Evolutionary conservation across 129 eudicot species (phyloP).

Genomic region (Apium graveolens): DNA sequence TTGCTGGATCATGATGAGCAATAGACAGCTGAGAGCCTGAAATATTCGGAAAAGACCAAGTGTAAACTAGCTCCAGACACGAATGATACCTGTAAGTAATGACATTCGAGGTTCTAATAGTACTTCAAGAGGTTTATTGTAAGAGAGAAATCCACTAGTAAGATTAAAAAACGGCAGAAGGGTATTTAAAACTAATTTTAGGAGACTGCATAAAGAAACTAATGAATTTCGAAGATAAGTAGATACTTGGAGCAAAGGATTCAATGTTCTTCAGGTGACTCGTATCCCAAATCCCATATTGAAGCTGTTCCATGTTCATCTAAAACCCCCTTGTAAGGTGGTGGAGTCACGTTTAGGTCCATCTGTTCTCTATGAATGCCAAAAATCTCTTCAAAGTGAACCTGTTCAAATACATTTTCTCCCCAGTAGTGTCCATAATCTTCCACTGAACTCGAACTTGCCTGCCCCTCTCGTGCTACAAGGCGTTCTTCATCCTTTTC

Average conservation of each 20-base stretch:
- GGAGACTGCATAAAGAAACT: neutral
- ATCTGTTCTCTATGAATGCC: slow-evolving; percentile 13
- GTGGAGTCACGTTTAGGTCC: slow-evolving; percentile 22
- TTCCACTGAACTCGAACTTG: neutral
- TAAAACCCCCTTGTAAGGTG: neutral
- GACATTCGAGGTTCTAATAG: slow-evolving; percentile 38
- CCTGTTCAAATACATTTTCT: slow-evolving; percentile 15
- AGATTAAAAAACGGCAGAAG: neutral
- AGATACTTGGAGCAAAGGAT: neutral
- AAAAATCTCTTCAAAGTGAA: slow-evolving; percentile 7
- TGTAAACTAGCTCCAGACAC: slow-evolving; percentile 38
- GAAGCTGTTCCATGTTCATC: slow-evolving; percentile 20
- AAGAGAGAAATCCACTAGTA: neutral
- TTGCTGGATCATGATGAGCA: slow-evolving; percentile 65
- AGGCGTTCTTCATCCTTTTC: neutral
- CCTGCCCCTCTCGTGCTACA: neutral
- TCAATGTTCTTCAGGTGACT: neutral
- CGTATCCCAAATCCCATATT: slow-evolving; percentile 37
- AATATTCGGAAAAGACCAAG: slow-evolving; percentile 69
- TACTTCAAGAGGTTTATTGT: neutral
- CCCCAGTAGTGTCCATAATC: slow-evolving; percentile 23
- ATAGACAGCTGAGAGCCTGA: slow-evolving; percentile 44
- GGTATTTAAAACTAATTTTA: neutral
- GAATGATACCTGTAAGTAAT: neutral
- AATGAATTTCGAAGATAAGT: too few relatives aligned